A percentile compares a stretch with the other conserved stretches of the same genome.
Conservation (phyloP, 2,329 filamentous ascomycete genomes). For the Ophiostoma ulmi region DNA sequence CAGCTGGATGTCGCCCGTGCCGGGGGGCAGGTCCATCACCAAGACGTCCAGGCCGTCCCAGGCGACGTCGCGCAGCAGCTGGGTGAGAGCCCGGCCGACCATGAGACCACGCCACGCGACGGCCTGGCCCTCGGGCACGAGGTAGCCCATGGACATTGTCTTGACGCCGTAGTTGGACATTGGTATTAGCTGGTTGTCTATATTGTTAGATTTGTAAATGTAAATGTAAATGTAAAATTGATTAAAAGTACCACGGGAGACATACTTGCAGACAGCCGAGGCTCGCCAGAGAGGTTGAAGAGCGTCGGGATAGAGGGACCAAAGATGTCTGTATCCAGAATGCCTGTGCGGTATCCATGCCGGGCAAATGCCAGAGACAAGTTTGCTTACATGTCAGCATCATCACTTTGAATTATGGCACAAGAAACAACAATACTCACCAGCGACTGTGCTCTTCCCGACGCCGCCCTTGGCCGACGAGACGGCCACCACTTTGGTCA, state of each 20-base stretch:
- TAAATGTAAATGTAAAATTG: background rate
- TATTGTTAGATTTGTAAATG: background rate
- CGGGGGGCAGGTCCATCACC: constrained; percentile 85
- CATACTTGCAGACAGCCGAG: constrained; percentile 66
- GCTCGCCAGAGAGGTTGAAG: constrained; percentile 74
- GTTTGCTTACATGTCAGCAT: constrained; percentile 49
- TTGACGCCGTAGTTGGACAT: constrained; percentile 92
- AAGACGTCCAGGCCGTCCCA: constrained; percentile 88
- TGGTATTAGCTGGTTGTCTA: constrained; percentile 73
- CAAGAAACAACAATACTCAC: constrained; percentile 37
- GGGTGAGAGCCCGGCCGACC: constrained; percentile 95
- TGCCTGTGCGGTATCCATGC: constrained; percentile 73
- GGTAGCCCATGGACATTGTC: constrained; percentile 98
- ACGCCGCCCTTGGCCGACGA: constrained; percentile 98
- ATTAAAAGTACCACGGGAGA: constrained; percentile 24
- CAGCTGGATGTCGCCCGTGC: constrained; percentile 91
- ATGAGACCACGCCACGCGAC: constrained; percentile 95
- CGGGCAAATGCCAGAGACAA: constrained; percentile 81
- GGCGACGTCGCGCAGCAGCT: constrained; percentile 89
- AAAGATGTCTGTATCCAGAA: constrained; percentile 95
- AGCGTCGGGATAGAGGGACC: constrained; percentile 91
- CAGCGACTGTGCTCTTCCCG: constrained; percentile 89
- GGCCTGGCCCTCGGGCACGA: constrained; percentile 72
- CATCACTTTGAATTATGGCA: background rate
- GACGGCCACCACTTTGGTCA: constrained; percentile 90